phyloP scores from a whole-genome alignment of 345 rosid genomes.

The Dipteronia sinensis region DNA sequence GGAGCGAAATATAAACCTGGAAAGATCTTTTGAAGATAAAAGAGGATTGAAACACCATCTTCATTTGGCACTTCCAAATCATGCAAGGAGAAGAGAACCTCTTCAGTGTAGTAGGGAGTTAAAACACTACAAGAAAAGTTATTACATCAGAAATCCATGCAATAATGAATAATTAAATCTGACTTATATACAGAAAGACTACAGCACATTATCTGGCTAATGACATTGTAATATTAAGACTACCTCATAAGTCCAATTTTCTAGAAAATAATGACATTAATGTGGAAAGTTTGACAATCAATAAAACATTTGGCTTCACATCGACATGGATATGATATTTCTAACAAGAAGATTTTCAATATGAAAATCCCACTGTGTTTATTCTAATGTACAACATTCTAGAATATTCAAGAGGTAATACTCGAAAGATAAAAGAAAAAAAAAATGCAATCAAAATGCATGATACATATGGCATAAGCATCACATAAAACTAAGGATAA shows the following conservation, averaged over 20 bases:
- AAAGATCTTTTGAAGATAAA: constrained; percentile 93
- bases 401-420: not conserved
- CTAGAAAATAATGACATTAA: not conserved
- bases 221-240: not conserved
- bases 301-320: not conserved
- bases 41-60: constrained; percentile 95
- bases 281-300: not conserved
- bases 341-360: not conserved
- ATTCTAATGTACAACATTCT: not conserved
- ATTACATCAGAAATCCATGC: constrained; percentile 6
- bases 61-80: constrained; percentile 84
- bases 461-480: not conserved
- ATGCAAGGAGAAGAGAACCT: constrained; percentile 76
- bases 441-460: not conserved
- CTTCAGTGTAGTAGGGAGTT: constrained; percentile 94
- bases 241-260: not conserved
- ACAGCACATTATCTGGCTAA: not conserved
- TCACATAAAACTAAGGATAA: not conserved
- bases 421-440: not conserved
- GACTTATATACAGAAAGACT: not conserved
- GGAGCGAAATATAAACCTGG: constrained; percentile 62
- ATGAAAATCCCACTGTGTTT: not conserved
- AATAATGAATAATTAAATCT: not conserved
- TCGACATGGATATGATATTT: not conserved
- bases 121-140: constrained; percentile 62